phyloP scores from a whole-genome alignment of 129 eudicot genomes.

The Rutidosis leptorrhynchoides region DNA sequence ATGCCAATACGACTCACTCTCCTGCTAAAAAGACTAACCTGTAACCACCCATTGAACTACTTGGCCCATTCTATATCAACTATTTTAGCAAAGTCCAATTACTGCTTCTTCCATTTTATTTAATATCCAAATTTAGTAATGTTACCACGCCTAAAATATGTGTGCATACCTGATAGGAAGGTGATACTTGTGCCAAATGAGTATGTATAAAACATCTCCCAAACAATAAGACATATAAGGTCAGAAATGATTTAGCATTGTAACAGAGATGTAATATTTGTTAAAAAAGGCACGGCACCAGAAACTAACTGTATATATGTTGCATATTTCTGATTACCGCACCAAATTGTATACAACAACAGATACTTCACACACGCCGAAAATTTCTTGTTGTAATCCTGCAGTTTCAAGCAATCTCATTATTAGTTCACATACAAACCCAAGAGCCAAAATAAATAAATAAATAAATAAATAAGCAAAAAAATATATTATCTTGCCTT shows the following conservation, averaged over 20 bases:
- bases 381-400: conserved; percentile 49
- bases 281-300: not conserved
- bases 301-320: conserved; percentile 1
- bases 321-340: conserved; percentile 3
- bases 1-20: too few species aligned
- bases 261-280: not conserved
- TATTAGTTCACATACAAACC: conserved; percentile 4
- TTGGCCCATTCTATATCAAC: not conserved
- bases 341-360: conserved; percentile 8
- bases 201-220: not conserved
- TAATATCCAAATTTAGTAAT: not conserved
- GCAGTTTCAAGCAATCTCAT: conserved; percentile 26
- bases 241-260: not conserved
- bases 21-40: not conserved
- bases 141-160: not conserved
- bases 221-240: not conserved
- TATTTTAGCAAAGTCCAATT: not conserved
- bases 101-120: not conserved
- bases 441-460: not conserved
- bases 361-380: conserved; percentile 27
- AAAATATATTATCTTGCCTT: conserved; percentile 46
- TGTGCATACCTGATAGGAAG: not conserved
- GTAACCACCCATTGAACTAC: not conserved
- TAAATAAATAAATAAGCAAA: not conserved
- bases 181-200: not conserved